Percentiles rank a stretch among this genome's conserved stretches.
These are phyloP conservation scores for Populus hybrid DNA, from an alignment of 441 rosid genomes.

Conservation along the genomic window DNA sequence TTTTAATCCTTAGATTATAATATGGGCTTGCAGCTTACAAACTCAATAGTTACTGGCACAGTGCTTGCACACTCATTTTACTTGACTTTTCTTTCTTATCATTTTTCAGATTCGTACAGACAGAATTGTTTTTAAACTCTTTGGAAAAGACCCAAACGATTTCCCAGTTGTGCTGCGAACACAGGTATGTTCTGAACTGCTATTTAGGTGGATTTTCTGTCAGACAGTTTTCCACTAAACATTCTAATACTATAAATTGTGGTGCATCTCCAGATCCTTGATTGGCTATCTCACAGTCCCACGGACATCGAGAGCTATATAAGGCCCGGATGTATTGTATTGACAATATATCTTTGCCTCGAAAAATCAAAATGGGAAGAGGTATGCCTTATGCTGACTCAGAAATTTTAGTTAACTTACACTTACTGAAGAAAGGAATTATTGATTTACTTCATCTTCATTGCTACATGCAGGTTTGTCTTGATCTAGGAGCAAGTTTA, in stretches of 20 bases:
- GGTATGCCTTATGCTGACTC: constrained; percentile 38
- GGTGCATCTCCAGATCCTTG: constrained; percentile 60
- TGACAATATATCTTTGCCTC: constrained; percentile 77
- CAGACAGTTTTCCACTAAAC: constrained; percentile 8
- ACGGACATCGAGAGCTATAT: constrained; percentile 94
- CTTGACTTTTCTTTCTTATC: constrained; percentile 5
- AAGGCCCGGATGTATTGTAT: constrained; percentile 82
- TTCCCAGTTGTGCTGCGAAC: constrained; percentile 68
- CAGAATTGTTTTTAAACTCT: constrained; percentile 77
- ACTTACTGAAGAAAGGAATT: not conserved
- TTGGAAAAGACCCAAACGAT: constrained; percentile 85
- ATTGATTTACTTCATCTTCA: constrained; percentile 16
- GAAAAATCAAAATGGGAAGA: constrained; percentile 75
- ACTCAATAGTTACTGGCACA: not conserved
- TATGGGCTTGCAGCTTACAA: not conserved
- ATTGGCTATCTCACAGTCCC: constrained; percentile 86
- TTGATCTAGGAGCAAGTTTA: constrained; percentile 59
- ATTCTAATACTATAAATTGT: constrained; percentile 20
- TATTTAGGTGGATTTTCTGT: constrained; percentile 7
- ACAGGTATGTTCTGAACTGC: constrained; percentile 52
- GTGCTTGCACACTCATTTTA: not conserved
- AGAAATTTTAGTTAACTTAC: constrained; percentile 3
- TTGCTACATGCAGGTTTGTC: constrained; percentile 45
- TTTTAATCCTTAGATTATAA: constrained; percentile 10
- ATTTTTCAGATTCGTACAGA: constrained; percentile 69